Conservation (phyloP, 108 stramenopile species). For the Mediolabrus comicus region DNA sequence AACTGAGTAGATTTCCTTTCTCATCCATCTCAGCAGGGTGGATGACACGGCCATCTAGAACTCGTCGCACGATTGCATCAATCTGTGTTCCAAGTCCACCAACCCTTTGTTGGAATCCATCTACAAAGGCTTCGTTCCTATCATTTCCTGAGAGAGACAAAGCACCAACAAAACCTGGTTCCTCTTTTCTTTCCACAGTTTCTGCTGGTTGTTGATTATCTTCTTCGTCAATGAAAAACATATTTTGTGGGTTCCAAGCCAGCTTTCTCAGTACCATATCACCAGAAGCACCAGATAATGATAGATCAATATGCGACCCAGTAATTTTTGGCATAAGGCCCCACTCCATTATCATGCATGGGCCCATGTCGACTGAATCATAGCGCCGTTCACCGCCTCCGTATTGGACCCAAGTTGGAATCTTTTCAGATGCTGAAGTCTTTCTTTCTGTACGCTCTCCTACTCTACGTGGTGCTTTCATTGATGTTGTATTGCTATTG, state of each 20-base stretch:
- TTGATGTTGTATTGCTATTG: background rate
- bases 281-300: background rate
- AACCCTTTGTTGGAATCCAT: constrained; percentile 45
- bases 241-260: constrained; percentile 54
- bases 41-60: constrained; percentile 70
- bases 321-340: constrained; percentile 39
- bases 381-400: constrained; percentile 63
- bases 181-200: background rate
- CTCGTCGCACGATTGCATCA: constrained; percentile 70
- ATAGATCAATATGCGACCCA: background rate
- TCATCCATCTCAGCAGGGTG: constrained; percentile 36
- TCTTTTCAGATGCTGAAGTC: constrained; percentile 21
- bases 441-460: constrained; percentile 55
- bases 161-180: background rate
- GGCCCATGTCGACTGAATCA: constrained; percentile 74
- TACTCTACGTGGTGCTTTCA: constrained; percentile 39
- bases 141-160: constrained; percentile 40
- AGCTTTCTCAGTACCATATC: constrained; percentile 39
- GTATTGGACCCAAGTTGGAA: constrained; percentile 55
- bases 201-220: constrained; percentile 8
- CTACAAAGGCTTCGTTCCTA: constrained; percentile 38
- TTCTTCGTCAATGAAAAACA: constrained; percentile 33
- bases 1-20: constrained; percentile 20
- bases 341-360: constrained; percentile 61
- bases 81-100: constrained; percentile 75